These are phyloP conservation scores for Barnettozyma hawaiiensis DNA, from an alignment of 1,139 yeast genomes.

Conservation along the genomic window DNA sequence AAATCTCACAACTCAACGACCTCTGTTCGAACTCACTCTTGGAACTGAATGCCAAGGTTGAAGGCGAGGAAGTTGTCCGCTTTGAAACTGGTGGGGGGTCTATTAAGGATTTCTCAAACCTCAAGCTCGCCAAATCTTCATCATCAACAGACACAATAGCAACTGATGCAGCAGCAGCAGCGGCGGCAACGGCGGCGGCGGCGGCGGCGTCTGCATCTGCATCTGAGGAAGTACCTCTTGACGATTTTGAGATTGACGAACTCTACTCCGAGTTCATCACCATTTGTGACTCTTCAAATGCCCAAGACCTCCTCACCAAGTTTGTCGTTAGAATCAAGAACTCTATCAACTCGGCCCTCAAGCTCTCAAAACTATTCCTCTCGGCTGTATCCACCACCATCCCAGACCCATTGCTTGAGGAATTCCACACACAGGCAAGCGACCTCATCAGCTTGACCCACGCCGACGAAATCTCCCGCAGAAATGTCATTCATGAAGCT, in stretches of 20 bases:
- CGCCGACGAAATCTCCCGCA: conserved; percentile 36
- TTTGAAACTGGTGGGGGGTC: conserved; percentile 20
- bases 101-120: conserved; percentile 19
- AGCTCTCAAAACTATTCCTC: conserved; percentile 59
- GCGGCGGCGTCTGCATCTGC: background rate
- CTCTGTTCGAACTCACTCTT: conserved; percentile 68
- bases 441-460: conserved; percentile 33
- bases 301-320: conserved; percentile 36
- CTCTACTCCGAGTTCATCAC: conserved; percentile 61
- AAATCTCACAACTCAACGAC: conserved; percentile 81
- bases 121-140: conserved; percentile 12
- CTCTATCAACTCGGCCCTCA: conserved; percentile 36
- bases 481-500: conserved; percentile 36
- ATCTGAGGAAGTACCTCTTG: conserved; percentile 15
- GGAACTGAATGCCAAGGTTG: conserved; percentile 81
- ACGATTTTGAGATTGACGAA: conserved; percentile 49
- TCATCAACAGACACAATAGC: too few relatives aligned
- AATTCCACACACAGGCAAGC: conserved; percentile 32
- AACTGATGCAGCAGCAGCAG: background rate
- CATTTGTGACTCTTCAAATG: conserved; percentile 41
- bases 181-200: conserved; percentile 14
- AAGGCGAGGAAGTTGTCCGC: conserved; percentile 52
- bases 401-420: conserved; percentile 35
- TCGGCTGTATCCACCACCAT: conserved; percentile 49
- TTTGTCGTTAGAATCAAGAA: conserved; percentile 45